These are phyloP conservation scores for Neurospora sp. DNA, from an alignment of 495 filamentous ascomycete species.

Conservation along the genomic window DNA sequence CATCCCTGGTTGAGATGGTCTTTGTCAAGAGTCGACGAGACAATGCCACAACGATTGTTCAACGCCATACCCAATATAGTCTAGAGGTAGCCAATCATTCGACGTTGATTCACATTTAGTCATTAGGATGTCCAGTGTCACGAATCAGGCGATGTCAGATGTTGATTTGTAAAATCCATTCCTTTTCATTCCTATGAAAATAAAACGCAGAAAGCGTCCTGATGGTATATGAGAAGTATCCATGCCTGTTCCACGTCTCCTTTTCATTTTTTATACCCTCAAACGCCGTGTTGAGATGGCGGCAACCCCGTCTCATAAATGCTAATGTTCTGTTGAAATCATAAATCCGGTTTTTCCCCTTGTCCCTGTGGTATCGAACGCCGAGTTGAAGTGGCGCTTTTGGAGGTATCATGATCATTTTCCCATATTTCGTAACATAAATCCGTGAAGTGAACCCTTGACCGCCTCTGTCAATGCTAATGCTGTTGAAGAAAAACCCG, in stretches of 20 bases:
- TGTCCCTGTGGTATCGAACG: slow-evolving; percentile 15
- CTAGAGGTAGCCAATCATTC: too few species aligned
- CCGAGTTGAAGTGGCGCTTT: slow-evolving; percentile 26
- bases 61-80: too few species aligned
- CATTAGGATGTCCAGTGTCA: neutral
- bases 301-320: slow-evolving; percentile 19
- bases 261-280: slow-evolving; percentile 13
- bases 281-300: slow-evolving; percentile 26
- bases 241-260: slow-evolving; percentile 1
- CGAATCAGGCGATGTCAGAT: neutral
- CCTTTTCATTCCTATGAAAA: neutral
- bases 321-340: slow-evolving; percentile 24
- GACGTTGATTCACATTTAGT: neutral
- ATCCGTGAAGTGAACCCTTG: slow-evolving; percentile 20
- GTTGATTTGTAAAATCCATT: neutral
- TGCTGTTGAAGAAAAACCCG: slow-evolving; percentile 31
- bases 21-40: too few species aligned
- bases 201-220: neutral
- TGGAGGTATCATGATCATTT: slow-evolving; percentile 24
- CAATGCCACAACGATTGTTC: too few species aligned
- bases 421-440: slow-evolving; percentile 15
- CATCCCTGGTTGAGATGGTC: too few species aligned
- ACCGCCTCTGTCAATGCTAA: slow-evolving; percentile 22
- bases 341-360: slow-evolving; percentile 20
- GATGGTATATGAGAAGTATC: neutral